Conservation (phyloP, 192 early-diverging fungal genomes). For the Mortierella alpina region DNA sequence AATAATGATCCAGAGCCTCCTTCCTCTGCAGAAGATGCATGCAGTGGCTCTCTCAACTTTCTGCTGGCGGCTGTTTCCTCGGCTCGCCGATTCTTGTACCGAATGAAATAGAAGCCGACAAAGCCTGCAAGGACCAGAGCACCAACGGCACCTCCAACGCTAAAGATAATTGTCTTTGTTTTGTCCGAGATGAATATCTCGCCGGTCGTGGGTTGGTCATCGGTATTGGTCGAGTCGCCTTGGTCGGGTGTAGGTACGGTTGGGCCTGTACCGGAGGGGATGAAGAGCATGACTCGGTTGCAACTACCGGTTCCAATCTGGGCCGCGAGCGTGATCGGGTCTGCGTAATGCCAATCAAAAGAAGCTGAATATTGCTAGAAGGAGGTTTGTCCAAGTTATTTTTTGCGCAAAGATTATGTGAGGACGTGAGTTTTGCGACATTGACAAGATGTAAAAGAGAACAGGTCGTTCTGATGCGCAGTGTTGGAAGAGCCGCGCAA, state of each 20-base stretch:
- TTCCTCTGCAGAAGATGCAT: background rate
- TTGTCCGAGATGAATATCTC: slow-evolving; percentile 14
- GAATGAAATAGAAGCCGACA: slow-evolving; percentile 36
- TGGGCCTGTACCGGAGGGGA: background rate
- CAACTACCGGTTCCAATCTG: slow-evolving; percentile 3
- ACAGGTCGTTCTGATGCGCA: background rate
- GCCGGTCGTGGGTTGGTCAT: slow-evolving; percentile 4
- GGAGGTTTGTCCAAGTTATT: background rate
- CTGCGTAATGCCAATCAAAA: slow-evolving; percentile 23
- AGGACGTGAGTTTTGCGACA: no score
- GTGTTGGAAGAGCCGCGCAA: background rate
- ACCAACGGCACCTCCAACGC: slow-evolving; percentile 42
- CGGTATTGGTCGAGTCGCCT: slow-evolving; percentile 2
- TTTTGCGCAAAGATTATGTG: no score
- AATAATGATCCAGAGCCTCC: background rate
- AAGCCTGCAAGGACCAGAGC: slow-evolving; percentile 30
- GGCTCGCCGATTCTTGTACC: slow-evolving; percentile 38
- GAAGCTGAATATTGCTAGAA: slow-evolving; percentile 43
- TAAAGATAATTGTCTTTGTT: slow-evolving; percentile 37
- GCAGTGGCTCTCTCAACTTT: slow-evolving; percentile 29
- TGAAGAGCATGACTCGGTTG: slow-evolving; percentile 25
- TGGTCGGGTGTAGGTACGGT: background rate
- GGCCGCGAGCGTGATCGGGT: slow-evolving; percentile 4
- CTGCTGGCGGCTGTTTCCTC: slow-evolving; percentile 1
- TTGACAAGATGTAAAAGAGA: slow-evolving; percentile 2